A percentile compares a stretch with the other conserved stretches of the same genome.
Evolutionary conservation across 345 rosid genomes (phyloP).

Genomic region (Populus simonii): DNA sequence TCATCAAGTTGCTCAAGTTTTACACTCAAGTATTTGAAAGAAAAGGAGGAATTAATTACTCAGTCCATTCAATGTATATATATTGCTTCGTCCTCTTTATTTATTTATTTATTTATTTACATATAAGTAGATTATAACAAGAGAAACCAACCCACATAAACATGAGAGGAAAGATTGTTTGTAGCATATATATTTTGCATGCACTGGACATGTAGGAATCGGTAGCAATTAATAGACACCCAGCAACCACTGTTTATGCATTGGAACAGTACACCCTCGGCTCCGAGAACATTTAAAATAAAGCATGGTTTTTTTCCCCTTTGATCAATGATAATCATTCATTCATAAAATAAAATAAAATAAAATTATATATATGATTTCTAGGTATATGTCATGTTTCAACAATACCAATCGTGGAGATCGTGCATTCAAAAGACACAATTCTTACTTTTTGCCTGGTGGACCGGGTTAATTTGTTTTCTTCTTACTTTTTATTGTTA

Average conservation of each 20-base stretch:
- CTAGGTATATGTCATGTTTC: not conserved
- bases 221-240: too few relatives aligned
- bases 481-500: not conserved
- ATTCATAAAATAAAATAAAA: too few relatives aligned
- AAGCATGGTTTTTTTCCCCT: not conserved
- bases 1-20: too few relatives aligned
- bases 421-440: not conserved
- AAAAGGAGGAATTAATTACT: too few relatives aligned
- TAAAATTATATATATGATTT: not conserved
- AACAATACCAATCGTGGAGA: not conserved
- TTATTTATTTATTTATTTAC: too few relatives aligned
- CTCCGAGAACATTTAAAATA: not conserved
- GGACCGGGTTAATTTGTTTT: not conserved
- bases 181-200: too few relatives aligned
- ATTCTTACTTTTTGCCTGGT: not conserved
- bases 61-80: not conserved
- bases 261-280: not conserved
- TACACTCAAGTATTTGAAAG: too few relatives aligned
- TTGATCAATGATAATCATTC: too few relatives aligned
- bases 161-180: not conserved
- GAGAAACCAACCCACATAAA: not conserved
- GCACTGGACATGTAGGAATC: too few relatives aligned
- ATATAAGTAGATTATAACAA: too few relatives aligned
- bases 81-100: not conserved
- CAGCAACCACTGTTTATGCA: too few relatives aligned